These are phyloP conservation scores for Amauroascus niger DNA, from an alignment of 2,329 filamentous ascomycete genomes.

Conservation along the genomic window DNA sequence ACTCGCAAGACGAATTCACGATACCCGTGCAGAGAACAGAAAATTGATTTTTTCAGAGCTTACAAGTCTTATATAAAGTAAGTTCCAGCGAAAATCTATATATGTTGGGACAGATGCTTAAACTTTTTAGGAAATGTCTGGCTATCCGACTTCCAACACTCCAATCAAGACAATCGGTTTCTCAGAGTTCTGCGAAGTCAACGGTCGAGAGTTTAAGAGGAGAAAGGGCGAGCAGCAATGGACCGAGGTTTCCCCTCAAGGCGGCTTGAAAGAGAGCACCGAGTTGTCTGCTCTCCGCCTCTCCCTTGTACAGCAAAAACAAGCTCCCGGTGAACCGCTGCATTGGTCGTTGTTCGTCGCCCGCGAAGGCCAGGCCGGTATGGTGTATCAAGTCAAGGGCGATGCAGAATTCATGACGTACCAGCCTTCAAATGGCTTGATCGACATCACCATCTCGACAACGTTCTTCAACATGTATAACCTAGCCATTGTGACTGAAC, in stretches of 20 bases:
- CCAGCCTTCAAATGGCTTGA: conserved; percentile 13
- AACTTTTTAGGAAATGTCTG: too few relatives aligned
- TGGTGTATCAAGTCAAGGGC: conserved; percentile 22
- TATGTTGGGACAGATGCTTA: too few relatives aligned
- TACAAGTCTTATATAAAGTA: too few relatives aligned
- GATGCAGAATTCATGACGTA: conserved; percentile 23
- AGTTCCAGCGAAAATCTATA: too few relatives aligned
- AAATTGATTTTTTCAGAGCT: too few relatives aligned
- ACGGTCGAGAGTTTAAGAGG: conserved; percentile 16
- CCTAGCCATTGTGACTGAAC: conserved; percentile 16
- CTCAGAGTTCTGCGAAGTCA: conserved; percentile 18
- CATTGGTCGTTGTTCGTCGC: conserved; percentile 23
- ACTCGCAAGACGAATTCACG: too few relatives aligned
- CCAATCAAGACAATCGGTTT: conserved; percentile 15
- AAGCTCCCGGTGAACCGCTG: conserved; percentile 17
- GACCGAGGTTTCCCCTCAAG: conserved; percentile 12
- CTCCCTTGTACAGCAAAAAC: conserved; percentile 19
- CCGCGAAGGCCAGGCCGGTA: conserved; percentile 19
- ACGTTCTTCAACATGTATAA: conserved; percentile 17
- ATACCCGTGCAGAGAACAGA: too few relatives aligned
- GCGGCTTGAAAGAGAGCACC: not conserved
- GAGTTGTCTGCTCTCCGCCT: conserved; percentile 1
- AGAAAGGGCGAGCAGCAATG: conserved; percentile 18
- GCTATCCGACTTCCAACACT: conserved; percentile 9
- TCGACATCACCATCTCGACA: conserved; percentile 12